Percentiles rank a stretch among this genome's conserved stretches.
phyloP scores from a whole-genome alignment of 441 rosid species.

The Flueggea neowawraea region DNA sequence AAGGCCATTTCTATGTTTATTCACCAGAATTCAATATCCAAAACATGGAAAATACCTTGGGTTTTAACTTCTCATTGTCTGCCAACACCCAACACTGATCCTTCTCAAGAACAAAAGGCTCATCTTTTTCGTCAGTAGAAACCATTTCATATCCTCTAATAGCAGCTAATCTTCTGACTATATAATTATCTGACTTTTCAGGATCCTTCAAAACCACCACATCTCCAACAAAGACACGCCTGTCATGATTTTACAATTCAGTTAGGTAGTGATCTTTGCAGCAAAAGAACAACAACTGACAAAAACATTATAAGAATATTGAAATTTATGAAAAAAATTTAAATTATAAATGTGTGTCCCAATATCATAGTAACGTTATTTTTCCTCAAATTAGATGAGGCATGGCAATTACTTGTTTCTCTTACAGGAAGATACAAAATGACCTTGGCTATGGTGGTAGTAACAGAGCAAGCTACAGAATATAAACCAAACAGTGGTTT shows the following conservation, averaged over 20 bases:
- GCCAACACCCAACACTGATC: conserved; percentile 93
- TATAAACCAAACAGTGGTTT: too few species aligned
- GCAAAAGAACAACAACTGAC: background rate
- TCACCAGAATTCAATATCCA: too few species aligned
- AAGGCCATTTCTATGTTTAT: too few species aligned
- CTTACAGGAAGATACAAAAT: too few species aligned
- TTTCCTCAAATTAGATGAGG: too few species aligned
- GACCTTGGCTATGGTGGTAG: too few species aligned
- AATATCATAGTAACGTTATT: too few species aligned
- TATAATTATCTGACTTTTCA: conserved; percentile 41
- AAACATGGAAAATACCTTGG: conserved; percentile 35
- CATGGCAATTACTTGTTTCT: too few species aligned
- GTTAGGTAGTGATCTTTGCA: background rate
- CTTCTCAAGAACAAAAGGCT: conserved; percentile 75
- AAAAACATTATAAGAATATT: background rate
- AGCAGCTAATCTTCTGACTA: conserved; percentile 92
- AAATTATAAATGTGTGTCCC: too few species aligned
- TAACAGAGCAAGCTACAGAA: too few species aligned
- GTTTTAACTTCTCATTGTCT: conserved; percentile 70
- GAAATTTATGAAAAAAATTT: background rate
- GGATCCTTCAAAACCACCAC: conserved; percentile 88
- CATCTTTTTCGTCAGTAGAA: conserved; percentile 70
- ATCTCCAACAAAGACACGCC: conserved; percentile 82
- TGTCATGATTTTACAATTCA: conserved; percentile 17
- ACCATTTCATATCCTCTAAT: conserved; percentile 86